phyloP scores from a whole-genome alignment of 177 flowering plant genomes.

The Telopea speciosissima region DNA sequence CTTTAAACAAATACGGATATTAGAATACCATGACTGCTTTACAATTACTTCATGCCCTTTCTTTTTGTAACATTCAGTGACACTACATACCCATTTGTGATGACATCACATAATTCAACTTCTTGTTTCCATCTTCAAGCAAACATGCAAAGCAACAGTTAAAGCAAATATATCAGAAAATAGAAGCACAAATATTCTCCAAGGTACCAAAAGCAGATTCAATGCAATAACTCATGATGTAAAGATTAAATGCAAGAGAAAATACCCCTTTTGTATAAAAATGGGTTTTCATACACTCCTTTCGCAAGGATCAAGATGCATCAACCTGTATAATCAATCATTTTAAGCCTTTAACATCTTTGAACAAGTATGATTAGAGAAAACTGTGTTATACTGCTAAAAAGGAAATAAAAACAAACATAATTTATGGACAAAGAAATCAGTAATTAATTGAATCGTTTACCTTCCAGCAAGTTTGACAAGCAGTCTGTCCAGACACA shows the following conservation, averaged over 20 bases:
- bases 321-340: constrained; percentile 54
- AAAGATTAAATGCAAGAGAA: constrained; percentile 1
- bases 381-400: neutral
- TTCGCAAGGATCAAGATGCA: constrained; percentile 98
- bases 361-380: neutral
- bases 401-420: neutral
- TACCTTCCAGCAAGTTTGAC: constrained; percentile 68
- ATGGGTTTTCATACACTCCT: constrained; percentile 75
- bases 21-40: constrained; percentile 1
- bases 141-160: constrained; percentile 5
- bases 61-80: constrained; percentile 91
- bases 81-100: constrained; percentile 83
- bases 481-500: constrained; percentile 98
- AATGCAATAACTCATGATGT: neutral
- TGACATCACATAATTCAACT: constrained; percentile 63
- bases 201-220: neutral
- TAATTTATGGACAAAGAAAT: neutral
- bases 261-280: constrained; percentile 86
- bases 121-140: constrained; percentile 66
- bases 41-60: constrained; percentile 86
- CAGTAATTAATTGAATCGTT: neutral
- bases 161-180: neutral
- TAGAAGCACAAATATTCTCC: neutral
- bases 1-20: neutral
- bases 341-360: neutral